These are phyloP conservation scores for Gossypium raimondii DNA, from an alignment of 345 rosid species.

Conservation along the genomic window DNA sequence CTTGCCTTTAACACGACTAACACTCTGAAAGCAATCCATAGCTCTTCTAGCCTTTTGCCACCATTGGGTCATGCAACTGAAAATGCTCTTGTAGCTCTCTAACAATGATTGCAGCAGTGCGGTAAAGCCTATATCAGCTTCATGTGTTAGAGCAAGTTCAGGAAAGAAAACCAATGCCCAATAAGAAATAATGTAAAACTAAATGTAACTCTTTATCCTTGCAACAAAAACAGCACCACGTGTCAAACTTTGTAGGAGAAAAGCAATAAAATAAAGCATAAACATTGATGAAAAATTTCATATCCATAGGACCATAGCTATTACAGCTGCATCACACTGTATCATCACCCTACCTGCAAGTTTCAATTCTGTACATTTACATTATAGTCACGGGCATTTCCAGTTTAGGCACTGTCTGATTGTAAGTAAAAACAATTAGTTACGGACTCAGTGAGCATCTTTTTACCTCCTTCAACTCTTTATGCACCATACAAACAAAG, in stretches of 20 bases:
- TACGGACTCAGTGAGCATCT: background rate
- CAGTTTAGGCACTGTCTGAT: background rate
- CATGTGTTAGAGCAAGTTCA: conserved; percentile 10
- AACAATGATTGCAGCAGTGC: conserved; percentile 16
- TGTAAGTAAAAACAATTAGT: background rate
- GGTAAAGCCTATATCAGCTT: conserved; percentile 23
- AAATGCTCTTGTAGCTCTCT: conserved; percentile 23
- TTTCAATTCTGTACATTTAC: background rate
- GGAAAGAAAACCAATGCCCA: background rate
- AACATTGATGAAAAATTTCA: background rate
- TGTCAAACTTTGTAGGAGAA: background rate
- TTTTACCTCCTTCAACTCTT: background rate
- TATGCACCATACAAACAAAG: background rate
- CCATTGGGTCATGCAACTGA: background rate
- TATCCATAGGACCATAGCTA: background rate
- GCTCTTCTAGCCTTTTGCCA: background rate
- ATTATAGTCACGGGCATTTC: background rate
- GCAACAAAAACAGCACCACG: conserved; percentile 1
- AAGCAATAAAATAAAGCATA: background rate
- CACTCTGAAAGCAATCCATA: background rate
- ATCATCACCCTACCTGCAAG: background rate
- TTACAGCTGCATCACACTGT: background rate
- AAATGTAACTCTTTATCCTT: background rate
- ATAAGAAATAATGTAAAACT: background rate
- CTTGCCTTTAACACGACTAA: background rate